Evolutionary conservation across 257 asterid genomes (phyloP).

Genomic region (Ophiorrhiza pumila): DNA sequence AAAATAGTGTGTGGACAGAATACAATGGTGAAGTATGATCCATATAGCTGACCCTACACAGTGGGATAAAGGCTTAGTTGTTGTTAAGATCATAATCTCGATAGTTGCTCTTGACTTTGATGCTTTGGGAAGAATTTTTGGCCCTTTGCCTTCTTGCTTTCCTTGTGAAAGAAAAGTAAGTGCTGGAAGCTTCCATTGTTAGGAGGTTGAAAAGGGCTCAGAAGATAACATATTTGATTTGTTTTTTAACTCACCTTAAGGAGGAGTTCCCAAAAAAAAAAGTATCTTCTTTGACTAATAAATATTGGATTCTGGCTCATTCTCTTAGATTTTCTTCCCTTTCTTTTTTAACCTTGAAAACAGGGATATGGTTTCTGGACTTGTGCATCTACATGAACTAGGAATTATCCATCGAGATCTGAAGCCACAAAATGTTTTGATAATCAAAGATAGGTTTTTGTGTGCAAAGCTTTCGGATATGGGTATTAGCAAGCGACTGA

Average conservation of each 20-base stretch:
- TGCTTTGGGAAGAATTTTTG: neutral
- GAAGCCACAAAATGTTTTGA: constrained; percentile 88
- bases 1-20: too few relatives aligned
- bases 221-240: neutral
- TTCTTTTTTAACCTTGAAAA: constrained; percentile 22
- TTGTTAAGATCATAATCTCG: neutral
- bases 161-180: neutral
- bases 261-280: neutral
- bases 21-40: too few relatives aligned
- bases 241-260: neutral
- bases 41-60: too few relatives aligned
- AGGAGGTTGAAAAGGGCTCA: neutral
- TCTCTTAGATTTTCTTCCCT: constrained; percentile 8
- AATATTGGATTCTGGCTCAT: constrained; percentile 10
- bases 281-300: neutral
- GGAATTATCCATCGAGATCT: constrained; percentile 94
- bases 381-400: constrained; percentile 82
- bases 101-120: neutral
- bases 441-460: constrained; percentile 51
- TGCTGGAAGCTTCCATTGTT: too few relatives aligned
- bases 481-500: constrained; percentile 95
- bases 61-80: too few relatives aligned
- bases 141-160: neutral
- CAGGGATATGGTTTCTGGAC: constrained; percentile 88
- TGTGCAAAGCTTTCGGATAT: constrained; percentile 91